These are phyloP conservation scores for Globisporangium spiculum DNA, from an alignment of 352 stramenopile species.

Conservation along the genomic window DNA sequence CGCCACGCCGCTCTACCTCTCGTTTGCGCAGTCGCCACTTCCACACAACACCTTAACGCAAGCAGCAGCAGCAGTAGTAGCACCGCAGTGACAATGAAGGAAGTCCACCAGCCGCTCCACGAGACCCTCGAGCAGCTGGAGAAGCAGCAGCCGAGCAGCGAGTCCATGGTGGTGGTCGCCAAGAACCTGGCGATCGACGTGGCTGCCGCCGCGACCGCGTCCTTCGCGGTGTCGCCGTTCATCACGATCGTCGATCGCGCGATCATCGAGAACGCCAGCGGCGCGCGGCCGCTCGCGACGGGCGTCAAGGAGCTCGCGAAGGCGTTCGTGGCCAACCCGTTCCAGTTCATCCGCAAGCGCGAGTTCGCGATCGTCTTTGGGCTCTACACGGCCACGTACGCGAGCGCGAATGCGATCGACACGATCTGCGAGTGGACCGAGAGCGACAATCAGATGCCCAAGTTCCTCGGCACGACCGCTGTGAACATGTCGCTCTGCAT, in stretches of 20 bases:
- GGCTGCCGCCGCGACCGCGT: slow-evolving; percentile 57
- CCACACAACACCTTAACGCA: neutral
- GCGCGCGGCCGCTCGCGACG: slow-evolving; percentile 53
- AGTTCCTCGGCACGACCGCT: slow-evolving; percentile 85
- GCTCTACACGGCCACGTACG: slow-evolving; percentile 89
- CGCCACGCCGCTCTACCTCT: neutral
- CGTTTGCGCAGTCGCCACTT: neutral
- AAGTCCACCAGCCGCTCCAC: slow-evolving; percentile 7
- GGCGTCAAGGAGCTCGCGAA: slow-evolving; percentile 62
- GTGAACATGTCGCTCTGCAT: slow-evolving; percentile 92
- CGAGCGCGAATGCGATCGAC: slow-evolving; percentile 83
- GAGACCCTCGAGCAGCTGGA: neutral
- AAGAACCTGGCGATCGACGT: slow-evolving; percentile 56
- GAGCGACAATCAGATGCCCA: slow-evolving; percentile 79
- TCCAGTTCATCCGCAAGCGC: slow-evolving; percentile 80
- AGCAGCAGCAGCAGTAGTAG: neutral
- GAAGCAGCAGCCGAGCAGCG: slow-evolving; percentile 15
- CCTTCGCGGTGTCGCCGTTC: slow-evolving; percentile 78
- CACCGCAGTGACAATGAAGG: slow-evolving; percentile 9
- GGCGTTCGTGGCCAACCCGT: slow-evolving; percentile 59
- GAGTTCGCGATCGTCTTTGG: slow-evolving; percentile 90
- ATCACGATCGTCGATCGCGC: slow-evolving; percentile 88
- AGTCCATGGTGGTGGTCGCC: slow-evolving; percentile 25
- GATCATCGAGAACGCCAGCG: slow-evolving; percentile 89
- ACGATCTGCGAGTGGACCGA: slow-evolving; percentile 79